phyloP scores from a whole-genome alignment of 495 filamentous ascomycete genomes.

The Pseudomonodictys pantanalensis region DNA sequence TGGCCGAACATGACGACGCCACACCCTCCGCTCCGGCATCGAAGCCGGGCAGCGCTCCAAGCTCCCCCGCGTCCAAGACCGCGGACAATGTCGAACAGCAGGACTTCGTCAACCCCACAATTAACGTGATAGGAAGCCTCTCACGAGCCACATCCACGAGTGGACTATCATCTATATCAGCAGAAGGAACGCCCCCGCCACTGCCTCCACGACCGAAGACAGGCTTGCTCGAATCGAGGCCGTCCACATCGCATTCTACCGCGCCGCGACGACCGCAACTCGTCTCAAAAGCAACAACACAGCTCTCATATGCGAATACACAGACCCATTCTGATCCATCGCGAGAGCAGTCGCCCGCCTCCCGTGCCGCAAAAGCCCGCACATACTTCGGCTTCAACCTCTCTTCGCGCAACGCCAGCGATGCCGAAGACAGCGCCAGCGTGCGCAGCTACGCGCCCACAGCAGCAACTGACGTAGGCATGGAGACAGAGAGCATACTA shows the following conservation, averaged over 20 bases:
- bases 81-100: conserved; percentile 18
- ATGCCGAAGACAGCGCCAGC: conserved; percentile 77
- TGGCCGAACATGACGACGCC: conserved; percentile 19
- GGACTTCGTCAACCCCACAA: conserved; percentile 27
- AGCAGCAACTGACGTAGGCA: conserved; percentile 62
- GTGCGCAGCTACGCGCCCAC: conserved; percentile 79
- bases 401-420: conserved; percentile 49
- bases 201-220: conserved; percentile 29
- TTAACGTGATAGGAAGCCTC: conserved; percentile 16
- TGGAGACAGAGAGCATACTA: conserved; percentile 79
- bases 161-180: conserved; percentile 6
- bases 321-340: conserved; percentile 62
- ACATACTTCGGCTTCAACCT: conserved; percentile 41
- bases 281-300: conserved; percentile 76
- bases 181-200: conserved; percentile 32
- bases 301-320: conserved; percentile 72
- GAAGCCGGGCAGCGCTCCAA: neutral
- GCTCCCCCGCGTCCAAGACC: neutral
- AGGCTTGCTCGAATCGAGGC: conserved; percentile 19
- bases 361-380: conserved; percentile 38
- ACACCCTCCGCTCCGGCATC: neutral
- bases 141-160: conserved; percentile 10
- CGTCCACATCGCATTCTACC: conserved; percentile 19
- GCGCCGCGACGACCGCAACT: conserved; percentile 39
- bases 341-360: conserved; percentile 35